A percentile compares a stretch with the other conserved stretches of the same genome.
Conservation (phyloP, 495 filamentous ascomycete genomes). For the Xylaria cubensis region DNA sequence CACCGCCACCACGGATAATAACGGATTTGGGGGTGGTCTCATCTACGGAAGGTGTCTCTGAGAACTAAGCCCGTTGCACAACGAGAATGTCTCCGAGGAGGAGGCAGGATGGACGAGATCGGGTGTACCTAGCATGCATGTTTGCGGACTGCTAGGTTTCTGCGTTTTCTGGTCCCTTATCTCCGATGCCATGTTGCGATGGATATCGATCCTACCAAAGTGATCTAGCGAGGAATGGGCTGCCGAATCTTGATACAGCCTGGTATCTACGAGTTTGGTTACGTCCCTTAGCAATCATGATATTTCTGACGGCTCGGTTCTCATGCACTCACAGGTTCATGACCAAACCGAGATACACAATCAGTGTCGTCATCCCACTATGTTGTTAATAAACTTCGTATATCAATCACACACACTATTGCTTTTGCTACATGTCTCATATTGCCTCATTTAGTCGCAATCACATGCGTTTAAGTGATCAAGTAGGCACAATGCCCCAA, state of each 20-base stretch:
- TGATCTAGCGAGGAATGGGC: background rate
- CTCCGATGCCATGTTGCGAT: background rate
- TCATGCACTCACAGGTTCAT: background rate
- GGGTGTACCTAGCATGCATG: background rate
- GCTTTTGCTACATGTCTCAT: background rate
- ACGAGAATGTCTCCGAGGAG: background rate
- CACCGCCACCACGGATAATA: background rate
- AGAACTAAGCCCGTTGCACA: background rate
- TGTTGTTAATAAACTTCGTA: background rate
- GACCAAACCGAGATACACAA: background rate
- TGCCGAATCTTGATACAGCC: background rate
- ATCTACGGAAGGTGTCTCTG: background rate
- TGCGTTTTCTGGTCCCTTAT: background rate
- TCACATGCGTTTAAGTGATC: background rate
- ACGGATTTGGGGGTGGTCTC: background rate
- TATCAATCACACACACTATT: background rate
- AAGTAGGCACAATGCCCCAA: background rate
- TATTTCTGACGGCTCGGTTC: background rate
- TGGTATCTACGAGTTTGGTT: background rate
- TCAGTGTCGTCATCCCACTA: background rate
- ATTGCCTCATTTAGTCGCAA: background rate
- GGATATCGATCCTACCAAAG: background rate
- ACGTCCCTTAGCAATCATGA: background rate
- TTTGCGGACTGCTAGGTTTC: background rate
- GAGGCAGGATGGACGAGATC: background rate